Percentiles rank a stretch among this genome's conserved stretches.
Conservation (phyloP, 495 filamentous ascomycete genomes). For the Tuber melanosporum region DNA sequence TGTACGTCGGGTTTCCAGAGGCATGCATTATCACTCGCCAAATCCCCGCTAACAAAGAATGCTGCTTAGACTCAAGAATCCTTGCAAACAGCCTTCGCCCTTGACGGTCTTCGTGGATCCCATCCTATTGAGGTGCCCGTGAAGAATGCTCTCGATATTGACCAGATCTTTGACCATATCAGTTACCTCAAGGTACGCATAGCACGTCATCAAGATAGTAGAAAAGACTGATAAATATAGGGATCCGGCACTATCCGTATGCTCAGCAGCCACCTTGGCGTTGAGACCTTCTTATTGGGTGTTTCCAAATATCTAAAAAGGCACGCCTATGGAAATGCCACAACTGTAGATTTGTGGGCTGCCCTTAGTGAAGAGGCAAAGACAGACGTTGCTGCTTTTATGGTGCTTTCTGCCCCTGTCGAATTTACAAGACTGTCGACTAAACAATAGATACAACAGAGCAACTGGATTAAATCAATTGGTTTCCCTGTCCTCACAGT, state of each 20-base stretch:
- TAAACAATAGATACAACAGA: conserved; percentile 44
- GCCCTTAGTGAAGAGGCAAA: conserved; percentile 84
- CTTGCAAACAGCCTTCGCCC: conserved; percentile 79
- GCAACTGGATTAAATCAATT: conserved; percentile 87
- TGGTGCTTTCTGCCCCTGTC: conserved; percentile 49
- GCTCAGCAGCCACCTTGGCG: conserved; percentile 78
- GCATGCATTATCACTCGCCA: conserved; percentile 48
- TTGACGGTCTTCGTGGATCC: conserved; percentile 81
- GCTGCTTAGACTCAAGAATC: conserved; percentile 60
- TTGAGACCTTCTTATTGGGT: conserved; percentile 77
- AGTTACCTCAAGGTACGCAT: conserved; percentile 91
- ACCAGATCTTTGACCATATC: conserved; percentile 94
- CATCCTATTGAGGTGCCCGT: conserved; percentile 95
- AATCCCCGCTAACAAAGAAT: conserved; percentile 35
- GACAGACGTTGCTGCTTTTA: conserved; percentile 76
- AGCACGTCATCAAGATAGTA: conserved; percentile 50
- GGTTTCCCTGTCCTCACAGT: conserved; percentile 87
- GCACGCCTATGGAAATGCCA: conserved; percentile 88
- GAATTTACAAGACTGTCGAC: background rate
- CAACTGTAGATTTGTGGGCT: conserved; percentile 84
- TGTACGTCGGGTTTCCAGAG: conserved; percentile 55
- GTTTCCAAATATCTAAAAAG: conserved; percentile 82
- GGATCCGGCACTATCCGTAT: conserved; percentile 93
- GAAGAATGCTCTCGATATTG: conserved; percentile 79
- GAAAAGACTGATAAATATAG: conserved; percentile 18